These are phyloP conservation scores for Nothophaeocryptopus gaeumannii DNA, from an alignment of 2,329 filamentous ascomycete species.

Conservation along the genomic window DNA sequence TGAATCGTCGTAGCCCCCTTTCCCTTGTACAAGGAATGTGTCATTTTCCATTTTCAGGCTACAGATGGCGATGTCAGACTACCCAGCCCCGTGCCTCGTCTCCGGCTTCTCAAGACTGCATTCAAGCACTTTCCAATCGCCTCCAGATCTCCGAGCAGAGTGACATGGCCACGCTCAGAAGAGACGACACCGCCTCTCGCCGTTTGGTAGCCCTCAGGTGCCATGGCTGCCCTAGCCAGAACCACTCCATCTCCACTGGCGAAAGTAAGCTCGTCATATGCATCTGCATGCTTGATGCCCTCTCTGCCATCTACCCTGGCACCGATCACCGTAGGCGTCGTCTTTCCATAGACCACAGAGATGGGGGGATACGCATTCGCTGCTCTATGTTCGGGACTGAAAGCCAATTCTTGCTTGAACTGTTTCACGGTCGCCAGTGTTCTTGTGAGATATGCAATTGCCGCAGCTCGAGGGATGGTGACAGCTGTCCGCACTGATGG, in stretches of 20 bases:
- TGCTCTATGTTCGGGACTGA: constrained; percentile 56
- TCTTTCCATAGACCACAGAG: constrained; percentile 81
- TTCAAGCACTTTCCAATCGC: constrained; percentile 72
- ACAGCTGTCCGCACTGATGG: constrained; percentile 39
- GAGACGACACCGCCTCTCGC: constrained; percentile 72
- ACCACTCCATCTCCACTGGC: constrained; percentile 86
- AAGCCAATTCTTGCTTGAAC: constrained; percentile 74
- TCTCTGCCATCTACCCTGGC: constrained; percentile 71
- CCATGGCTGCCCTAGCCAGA: constrained; percentile 78
- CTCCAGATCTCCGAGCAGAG: constrained; percentile 78
- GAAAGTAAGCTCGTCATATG: constrained; percentile 84
- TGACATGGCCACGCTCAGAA: constrained; percentile 83
- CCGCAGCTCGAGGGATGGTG: constrained; percentile 55
- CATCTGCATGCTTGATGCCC: constrained; percentile 70
- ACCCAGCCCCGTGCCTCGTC: constrained; percentile 70
- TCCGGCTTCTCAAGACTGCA: constrained; percentile 64
- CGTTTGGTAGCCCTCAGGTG: constrained; percentile 73
- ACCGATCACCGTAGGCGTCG: constrained; percentile 78
- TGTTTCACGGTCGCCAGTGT: constrained; percentile 67
- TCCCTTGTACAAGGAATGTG: too few species aligned
- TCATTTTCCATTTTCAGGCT: too few species aligned
- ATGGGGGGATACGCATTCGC: constrained; percentile 78
- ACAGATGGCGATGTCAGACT: not conserved
- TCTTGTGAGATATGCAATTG: constrained; percentile 67
- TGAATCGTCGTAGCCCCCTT: too few species aligned